These are phyloP conservation scores for Colletotrichum acutatum DNA, from an alignment of 2,329 filamentous ascomycete species.

Conservation along the genomic window DNA sequence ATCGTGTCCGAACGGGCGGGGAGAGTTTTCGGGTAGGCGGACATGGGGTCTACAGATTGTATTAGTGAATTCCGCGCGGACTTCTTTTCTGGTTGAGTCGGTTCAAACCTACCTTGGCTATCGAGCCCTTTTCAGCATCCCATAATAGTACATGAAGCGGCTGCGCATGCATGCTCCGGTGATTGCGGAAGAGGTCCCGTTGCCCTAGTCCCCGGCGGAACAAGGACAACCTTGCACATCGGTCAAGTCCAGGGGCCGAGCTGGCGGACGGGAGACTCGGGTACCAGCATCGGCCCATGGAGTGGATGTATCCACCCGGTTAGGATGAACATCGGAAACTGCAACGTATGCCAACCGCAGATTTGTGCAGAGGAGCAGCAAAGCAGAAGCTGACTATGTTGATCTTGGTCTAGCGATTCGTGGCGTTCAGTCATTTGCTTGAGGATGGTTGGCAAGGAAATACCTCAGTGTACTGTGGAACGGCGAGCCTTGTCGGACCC, in stretches of 20 bases:
- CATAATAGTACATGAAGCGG: conserved; percentile 16
- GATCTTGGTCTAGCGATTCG: not conserved
- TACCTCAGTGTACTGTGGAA: not conserved
- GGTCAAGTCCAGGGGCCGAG: conserved; percentile 21
- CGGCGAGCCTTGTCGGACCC: not conserved
- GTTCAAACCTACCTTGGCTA: conserved; percentile 19
- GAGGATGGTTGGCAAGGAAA: not conserved
- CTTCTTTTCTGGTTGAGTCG: conserved; percentile 11
- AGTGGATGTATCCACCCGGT: conserved; percentile 33
- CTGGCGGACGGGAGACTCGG: conserved; percentile 18
- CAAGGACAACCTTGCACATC: conserved; percentile 33
- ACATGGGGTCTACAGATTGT: not conserved
- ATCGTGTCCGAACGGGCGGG: not conserved
- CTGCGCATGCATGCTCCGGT: conserved; percentile 25
- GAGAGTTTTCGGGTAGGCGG: not conserved
- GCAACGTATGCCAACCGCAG: not conserved
- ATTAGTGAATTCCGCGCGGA: not conserved
- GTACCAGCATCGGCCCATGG: conserved; percentile 25
- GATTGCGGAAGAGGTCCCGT: conserved; percentile 26
- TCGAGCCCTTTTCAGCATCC: not conserved
- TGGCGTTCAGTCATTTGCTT: conserved; percentile 17
- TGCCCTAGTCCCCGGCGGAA: conserved; percentile 11
- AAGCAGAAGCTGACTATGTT: not conserved
- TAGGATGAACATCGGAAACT: conserved; percentile 5
- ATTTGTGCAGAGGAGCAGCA: not conserved